Evolutionary conservation across 2,329 filamentous ascomycete genomes (phyloP).

Genomic region (Basipetospora chlamydospora): DNA sequence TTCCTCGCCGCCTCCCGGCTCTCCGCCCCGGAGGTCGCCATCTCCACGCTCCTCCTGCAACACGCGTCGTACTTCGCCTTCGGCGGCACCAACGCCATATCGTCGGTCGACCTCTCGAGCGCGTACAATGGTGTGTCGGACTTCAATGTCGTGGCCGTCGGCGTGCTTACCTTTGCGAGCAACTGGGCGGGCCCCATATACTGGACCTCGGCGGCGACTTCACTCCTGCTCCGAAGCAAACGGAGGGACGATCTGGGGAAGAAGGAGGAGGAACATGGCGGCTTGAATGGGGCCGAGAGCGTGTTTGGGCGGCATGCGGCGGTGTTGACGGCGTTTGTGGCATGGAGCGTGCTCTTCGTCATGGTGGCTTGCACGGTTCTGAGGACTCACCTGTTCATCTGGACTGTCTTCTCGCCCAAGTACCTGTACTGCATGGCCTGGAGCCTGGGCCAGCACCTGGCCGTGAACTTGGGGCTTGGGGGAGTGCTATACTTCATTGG

Average conservation of each 20-base stretch:
- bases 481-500: constrained; percentile 39
- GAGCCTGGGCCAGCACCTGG: constrained; percentile 67
- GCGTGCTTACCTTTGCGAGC: constrained; percentile 66
- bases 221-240: constrained; percentile 33
- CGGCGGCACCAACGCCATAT: constrained; percentile 87
- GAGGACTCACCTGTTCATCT: constrained; percentile 86
- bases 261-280: constrained; percentile 8
- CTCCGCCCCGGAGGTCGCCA: constrained; percentile 43
- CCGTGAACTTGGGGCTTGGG: constrained; percentile 52
- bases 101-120: constrained; percentile 84
- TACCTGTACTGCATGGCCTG: constrained; percentile 87
- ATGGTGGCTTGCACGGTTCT: constrained; percentile 81
- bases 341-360: constrained; percentile 51
- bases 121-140: constrained; percentile 82
- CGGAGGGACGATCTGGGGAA: constrained; percentile 12
- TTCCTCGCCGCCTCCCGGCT: constrained; percentile 33
- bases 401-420: constrained; percentile 97
- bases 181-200: constrained; percentile 90
- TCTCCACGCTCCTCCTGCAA: constrained; percentile 62
- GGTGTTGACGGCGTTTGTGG: constrained; percentile 55
- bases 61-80: constrained; percentile 78
- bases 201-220: constrained; percentile 58
- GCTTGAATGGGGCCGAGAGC: constrained; percentile 9
- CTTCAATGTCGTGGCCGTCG: constrained; percentile 73
- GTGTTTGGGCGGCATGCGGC: constrained; percentile 39